Conservation (phyloP, 2,329 filamentous ascomycete species). For the Colletotrichum acutatum region DNA sequence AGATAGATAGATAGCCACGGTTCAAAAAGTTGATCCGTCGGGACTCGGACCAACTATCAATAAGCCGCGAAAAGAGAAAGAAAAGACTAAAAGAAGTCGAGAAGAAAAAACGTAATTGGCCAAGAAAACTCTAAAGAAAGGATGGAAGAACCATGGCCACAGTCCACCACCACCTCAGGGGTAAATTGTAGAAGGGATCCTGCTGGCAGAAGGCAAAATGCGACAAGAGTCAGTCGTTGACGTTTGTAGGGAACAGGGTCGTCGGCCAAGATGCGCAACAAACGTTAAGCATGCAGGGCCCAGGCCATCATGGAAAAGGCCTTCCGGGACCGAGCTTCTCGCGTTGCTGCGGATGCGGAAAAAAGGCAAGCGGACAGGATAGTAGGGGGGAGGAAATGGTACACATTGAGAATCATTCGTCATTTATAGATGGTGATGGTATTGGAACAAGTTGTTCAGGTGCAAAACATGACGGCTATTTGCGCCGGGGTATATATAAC, state of each 20-base stretch:
- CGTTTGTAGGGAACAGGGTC: conserved; percentile 5
- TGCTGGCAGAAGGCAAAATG: background rate
- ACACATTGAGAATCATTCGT: conserved; percentile 24
- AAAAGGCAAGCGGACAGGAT: background rate
- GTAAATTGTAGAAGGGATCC: background rate
- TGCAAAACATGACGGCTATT: conserved; percentile 31
- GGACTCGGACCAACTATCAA: too few relatives aligned
- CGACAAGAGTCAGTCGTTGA: conserved; percentile 17
- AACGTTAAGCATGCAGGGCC: conserved; percentile 11
- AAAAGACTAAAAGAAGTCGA: too few relatives aligned
- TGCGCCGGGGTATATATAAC: conserved; percentile 37
- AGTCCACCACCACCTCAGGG: too few relatives aligned
- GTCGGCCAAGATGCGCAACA: background rate
- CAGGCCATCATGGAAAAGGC: background rate
- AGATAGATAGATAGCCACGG: background rate
- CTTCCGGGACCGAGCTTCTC: background rate
- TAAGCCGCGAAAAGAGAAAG: too few relatives aligned
- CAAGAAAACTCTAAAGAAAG: background rate
- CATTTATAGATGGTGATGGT: background rate
- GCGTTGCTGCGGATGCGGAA: background rate
- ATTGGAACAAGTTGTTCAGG: background rate
- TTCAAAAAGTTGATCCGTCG: too few relatives aligned
- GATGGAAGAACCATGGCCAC: background rate
- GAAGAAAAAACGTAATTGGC: too few relatives aligned
- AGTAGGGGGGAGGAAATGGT: background rate